Evolutionary conservation across 495 filamentous ascomycete species (phyloP).

Genomic region (Daldinia vernicosa): DNA sequence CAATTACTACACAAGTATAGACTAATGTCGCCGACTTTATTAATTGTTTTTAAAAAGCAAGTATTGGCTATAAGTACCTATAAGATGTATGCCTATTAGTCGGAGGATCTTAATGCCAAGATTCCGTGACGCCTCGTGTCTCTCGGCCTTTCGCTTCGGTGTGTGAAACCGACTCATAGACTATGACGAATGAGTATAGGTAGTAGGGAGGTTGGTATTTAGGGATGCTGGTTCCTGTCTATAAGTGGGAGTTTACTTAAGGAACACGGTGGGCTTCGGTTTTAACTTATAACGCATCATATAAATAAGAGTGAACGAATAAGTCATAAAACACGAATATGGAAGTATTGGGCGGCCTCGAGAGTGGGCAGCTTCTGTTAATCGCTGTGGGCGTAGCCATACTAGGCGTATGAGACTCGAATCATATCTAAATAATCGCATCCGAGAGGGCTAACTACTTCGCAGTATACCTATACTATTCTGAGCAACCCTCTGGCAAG

Average conservation of each 20-base stretch:
- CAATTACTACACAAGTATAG: neutral
- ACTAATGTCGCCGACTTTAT: neutral
- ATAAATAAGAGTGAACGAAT: neutral
- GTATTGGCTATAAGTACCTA: neutral
- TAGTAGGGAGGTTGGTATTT: neutral
- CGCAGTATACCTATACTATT: conserved; percentile 28
- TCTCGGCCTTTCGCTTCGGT: conserved; percentile 24
- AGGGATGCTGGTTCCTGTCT: neutral
- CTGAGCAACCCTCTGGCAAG: conserved; percentile 36
- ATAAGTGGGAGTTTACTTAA: neutral
- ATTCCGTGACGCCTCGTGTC: neutral
- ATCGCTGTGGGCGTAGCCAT: conserved; percentile 6
- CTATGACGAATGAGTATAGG: neutral
- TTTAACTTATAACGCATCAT: neutral
- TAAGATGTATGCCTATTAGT: neutral
- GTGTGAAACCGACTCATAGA: neutral
- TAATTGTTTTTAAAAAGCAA: neutral
- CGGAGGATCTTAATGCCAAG: neutral
- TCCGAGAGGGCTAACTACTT: conserved; percentile 10
- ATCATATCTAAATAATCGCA: neutral
- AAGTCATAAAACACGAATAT: neutral
- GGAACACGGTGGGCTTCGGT: neutral
- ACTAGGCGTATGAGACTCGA: conserved; percentile 19
- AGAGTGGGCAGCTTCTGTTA: conserved; percentile 12
- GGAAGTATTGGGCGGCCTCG: conserved; percentile 10